These are phyloP conservation scores for Excoecaria agallocha DNA, from an alignment of 345 rosid species.

Conservation along the genomic window DNA sequence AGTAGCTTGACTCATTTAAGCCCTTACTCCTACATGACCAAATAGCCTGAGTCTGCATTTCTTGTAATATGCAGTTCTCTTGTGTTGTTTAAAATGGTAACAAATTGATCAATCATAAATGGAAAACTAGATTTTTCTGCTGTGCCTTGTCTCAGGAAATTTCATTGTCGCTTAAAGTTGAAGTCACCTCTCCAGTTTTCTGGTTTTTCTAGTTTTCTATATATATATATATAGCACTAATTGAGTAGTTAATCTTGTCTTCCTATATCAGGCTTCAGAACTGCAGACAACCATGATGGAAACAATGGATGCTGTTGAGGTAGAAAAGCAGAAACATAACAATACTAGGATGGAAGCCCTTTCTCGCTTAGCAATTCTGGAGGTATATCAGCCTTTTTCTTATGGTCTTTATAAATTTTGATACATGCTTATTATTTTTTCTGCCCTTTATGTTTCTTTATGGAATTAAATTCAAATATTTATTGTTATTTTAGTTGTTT, in stretches of 20 bases:
- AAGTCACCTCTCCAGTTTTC: background rate
- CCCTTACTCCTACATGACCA: background rate
- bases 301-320: conserved; percentile 86
- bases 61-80: background rate
- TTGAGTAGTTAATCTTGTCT: conserved; percentile 17
- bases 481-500: conserved; percentile 15
- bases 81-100: background rate
- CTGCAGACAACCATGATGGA: conserved; percentile 91
- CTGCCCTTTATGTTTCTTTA: background rate
- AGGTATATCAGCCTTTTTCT: conserved; percentile 47
- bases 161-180: background rate
- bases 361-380: conserved; percentile 70
- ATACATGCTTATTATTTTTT: conserved; percentile 1
- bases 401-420: conserved; percentile 13
- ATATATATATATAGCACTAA: background rate
- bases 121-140: background rate
- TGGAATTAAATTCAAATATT: conserved; percentile 15
- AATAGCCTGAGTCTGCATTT: background rate
- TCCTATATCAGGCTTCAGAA: conserved; percentile 68
- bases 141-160: background rate
- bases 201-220: no score
- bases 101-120: background rate
- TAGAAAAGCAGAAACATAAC: conserved; percentile 92
- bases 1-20: background rate
- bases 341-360: conserved; percentile 94